Evolutionary conservation across 1,284 basidiomycete species (phyloP), one percentile per base, ranked within the genome.

Genomic region (Cryptococcus sp.): DNA sequence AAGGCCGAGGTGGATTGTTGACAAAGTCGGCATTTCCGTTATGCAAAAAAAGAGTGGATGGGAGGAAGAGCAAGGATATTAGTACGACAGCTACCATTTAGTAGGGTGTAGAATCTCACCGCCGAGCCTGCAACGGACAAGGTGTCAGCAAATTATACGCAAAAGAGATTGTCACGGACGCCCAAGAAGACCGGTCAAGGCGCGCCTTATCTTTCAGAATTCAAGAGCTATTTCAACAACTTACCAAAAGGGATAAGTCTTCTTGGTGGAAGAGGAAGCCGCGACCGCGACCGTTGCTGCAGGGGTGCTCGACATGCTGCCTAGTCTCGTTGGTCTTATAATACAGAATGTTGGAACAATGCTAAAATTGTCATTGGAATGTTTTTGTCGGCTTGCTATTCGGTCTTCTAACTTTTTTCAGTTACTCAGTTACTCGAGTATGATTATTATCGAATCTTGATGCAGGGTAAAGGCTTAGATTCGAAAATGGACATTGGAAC

Each of bases 161-260:
- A 10, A 34, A 34, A 4, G 5, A 34, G 13, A 34, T 34, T 34
- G 29, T 2, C 13, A 34, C 29, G 8, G 29, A 7, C 29, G 29
- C 8, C 29, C n/a, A n/a, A 34, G 5, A 2, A 34, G 29, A 34
- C 8, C 29, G 29, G 29, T n/a, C 29, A 34, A 34, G 29, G 29
- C 29, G 29, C 29, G 29, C 29, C 29, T 34, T 34, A 34, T 34
- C 29, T 2, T 34, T 10, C 29, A 34, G 29, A 34, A 34, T 10
- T 13, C 8, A 34, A 34, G 29, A 10, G 29, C 26, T n/a, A n/a
- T 34, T 25, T 15, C 15, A 16, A 23, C 17, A 15, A 61, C 69
- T 63, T 54, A 72, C 69, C 67, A 69, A 57, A 72, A 72, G 3
- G 69, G 69, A 52, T 72, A 72, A 34, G 29, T 34, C 29, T 34